Base-by-base conservation (phyloP, 495 filamentous ascomycete species). In the Hypoxylon fuscum region DNA sequence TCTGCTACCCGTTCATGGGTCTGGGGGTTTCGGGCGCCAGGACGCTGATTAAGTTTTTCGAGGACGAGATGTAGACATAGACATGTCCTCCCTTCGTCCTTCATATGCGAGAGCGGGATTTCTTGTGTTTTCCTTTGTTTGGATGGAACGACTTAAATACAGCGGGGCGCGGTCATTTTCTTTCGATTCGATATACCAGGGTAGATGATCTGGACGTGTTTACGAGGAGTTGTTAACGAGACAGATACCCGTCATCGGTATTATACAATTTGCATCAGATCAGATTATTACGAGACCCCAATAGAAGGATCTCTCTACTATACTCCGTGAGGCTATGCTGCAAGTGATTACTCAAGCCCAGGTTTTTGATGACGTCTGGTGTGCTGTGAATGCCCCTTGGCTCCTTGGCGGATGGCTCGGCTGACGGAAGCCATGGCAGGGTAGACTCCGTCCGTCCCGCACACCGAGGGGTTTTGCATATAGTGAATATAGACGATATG, bases 31-130 rank as follows among this genome's bases (percentile, higher is more conserved):
- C 83, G 52, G 91, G 90, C 12, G 87, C 87, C 31, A 81, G 87
- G 64, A 92, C 91, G 2, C 76, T 95, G 53, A 79, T 95, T 72
- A 87, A 88, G 57, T 94, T 95, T 74, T 94, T 94, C 68, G 89
- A 93, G 78, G 89, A 91, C 61, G 85, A 87, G 68, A 81, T 76
- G 55, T 74, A 68, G 54, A 59, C 9, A 11, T 22, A n/a, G n/a
- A n/a, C n/a, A n/a, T n/a, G n/a, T n/a, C n/a, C n/a, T n/a, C n/a
- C n/a, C n/a, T n/a, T n/a, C n/a, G 15, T 27, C 6, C 14, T 5
- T 37, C 12, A 9, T 25, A 9, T 9, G 10, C 4, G 22, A 1
- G 12, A 15, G 21, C 18, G 37, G 15, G 2, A 9, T 17, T 17
- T 29, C 17, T 7, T 31, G 0, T 25, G 15, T 27, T 35, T 17